Conservation (phyloP, 352 stramenopile species). For the Phytophthora tubulina region DNA sequence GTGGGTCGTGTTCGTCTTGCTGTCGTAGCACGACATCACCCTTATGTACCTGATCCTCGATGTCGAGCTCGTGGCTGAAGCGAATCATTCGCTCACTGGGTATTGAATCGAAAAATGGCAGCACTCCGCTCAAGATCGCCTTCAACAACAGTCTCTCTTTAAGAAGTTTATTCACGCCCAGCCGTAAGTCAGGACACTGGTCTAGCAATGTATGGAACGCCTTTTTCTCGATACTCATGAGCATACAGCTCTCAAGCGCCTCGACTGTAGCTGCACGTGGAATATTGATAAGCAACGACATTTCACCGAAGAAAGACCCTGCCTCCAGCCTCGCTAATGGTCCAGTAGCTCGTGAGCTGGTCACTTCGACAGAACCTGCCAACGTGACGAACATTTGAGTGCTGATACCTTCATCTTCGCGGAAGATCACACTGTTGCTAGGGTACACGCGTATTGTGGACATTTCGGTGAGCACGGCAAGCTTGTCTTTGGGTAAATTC, state of each 20-base stretch:
- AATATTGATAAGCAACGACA: slow-evolving; percentile 85
- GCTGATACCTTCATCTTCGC: slow-evolving; percentile 80
- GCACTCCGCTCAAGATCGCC: slow-evolving; percentile 74
- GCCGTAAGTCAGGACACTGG: slow-evolving; percentile 61
- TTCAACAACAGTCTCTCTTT: slow-evolving; percentile 80
- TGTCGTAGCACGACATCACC: slow-evolving; percentile 59
- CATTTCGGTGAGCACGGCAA: slow-evolving; percentile 71
- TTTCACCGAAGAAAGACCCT: slow-evolving; percentile 85
- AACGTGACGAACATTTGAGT: slow-evolving; percentile 86
- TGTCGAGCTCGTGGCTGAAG: slow-evolving; percentile 68
- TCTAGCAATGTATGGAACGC: slow-evolving; percentile 74
- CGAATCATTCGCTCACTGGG: slow-evolving; percentile 60
- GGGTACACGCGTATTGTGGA: slow-evolving; percentile 83
- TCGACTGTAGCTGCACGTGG: slow-evolving; percentile 76
- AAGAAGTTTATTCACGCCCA: slow-evolving; percentile 62
- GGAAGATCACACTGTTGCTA: slow-evolving; percentile 72
- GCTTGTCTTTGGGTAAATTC: slow-evolving; percentile 65
- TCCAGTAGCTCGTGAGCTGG: slow-evolving; percentile 52
- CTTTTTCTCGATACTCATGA: slow-evolving; percentile 85
- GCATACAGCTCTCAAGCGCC: slow-evolving; percentile 75
- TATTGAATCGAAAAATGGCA: slow-evolving; percentile 75
- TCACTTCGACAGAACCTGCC: slow-evolving; percentile 70
- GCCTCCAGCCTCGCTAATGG: slow-evolving; percentile 71
- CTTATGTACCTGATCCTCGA: slow-evolving; percentile 73
- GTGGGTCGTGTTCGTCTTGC: slow-evolving; percentile 48